phyloP scores from a whole-genome alignment of 345 rosid species.

The Gossypium bickii region DNA sequence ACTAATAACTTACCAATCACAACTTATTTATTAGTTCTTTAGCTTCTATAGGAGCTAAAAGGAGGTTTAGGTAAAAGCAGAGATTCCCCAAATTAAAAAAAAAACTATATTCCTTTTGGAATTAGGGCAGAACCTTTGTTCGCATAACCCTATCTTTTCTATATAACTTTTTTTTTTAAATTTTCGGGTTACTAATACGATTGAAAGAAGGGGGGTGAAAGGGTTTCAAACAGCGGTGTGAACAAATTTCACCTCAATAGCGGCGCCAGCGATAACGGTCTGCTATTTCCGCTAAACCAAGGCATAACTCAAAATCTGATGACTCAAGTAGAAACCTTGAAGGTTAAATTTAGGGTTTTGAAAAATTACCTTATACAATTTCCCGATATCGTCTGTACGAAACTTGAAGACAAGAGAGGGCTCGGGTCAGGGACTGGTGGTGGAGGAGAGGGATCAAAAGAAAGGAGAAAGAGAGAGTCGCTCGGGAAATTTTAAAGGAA shows the following conservation, averaged over 20 bases:
- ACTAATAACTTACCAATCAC: neutral
- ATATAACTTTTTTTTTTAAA: neutral
- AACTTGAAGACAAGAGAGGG: too few species aligned
- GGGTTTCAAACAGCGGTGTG: neutral
- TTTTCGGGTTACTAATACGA: neutral
- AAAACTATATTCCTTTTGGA: neutral
- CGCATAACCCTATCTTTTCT: neutral
- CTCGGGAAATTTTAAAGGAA: too few species aligned
- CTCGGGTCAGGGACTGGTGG: too few species aligned
- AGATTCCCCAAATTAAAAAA: neutral
- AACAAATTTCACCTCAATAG: neutral
- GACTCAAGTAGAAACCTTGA: neutral
- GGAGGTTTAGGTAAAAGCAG: neutral
- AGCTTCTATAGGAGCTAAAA: neutral
- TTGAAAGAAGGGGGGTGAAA: neutral
- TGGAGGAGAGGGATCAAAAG: too few species aligned
- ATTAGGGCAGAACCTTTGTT: neutral
- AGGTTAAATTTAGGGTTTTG: neutral
- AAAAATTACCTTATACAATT: neutral
- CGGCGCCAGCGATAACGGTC: neutral
- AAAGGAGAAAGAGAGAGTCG: too few species aligned
- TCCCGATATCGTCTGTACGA: too few species aligned
- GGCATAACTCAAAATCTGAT: too few species aligned
- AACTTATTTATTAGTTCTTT: neutral
- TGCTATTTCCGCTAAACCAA: neutral